phyloP scores from a whole-genome alignment of 768 basidiomycete species.

The Galerina sulciceps region DNA sequence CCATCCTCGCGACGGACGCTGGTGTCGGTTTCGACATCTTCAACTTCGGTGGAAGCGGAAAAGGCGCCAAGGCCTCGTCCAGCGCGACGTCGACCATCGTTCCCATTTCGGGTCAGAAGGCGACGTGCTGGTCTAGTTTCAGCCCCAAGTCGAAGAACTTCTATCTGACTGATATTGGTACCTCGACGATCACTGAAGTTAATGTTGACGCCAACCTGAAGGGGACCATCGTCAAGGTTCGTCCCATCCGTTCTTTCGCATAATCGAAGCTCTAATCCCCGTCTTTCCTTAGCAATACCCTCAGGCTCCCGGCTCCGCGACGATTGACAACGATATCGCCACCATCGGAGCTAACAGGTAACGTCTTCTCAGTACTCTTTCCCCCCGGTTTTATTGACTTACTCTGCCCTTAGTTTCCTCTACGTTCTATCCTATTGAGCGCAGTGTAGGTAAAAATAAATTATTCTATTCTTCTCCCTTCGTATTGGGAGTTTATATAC shows the following conservation, averaged over 20 bases:
- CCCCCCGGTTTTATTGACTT: no score
- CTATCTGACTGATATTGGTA: background rate
- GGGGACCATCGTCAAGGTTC: background rate
- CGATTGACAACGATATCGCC: background rate
- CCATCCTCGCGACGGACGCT: background rate
- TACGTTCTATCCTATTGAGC: slow-evolving; percentile 21
- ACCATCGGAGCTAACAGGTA: background rate
- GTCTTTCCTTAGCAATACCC: background rate
- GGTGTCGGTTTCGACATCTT: background rate
- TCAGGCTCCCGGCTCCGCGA: background rate
- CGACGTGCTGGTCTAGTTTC: background rate
- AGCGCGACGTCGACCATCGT: background rate
- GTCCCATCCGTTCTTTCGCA: background rate
- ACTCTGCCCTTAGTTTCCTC: background rate
- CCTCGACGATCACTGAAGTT: background rate
- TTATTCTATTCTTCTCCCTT: no score
- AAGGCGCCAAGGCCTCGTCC: background rate
- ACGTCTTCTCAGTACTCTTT: background rate
- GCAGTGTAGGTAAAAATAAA: background rate
- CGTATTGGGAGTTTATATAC: background rate
- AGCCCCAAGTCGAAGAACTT: background rate
- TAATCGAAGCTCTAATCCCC: background rate
- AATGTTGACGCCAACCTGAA: background rate
- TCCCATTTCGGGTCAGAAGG: background rate
- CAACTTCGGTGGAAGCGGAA: background rate